These are phyloP conservation scores for Aspergillus sergii DNA, from an alignment of 2,329 filamentous ascomycete genomes.

Conservation along the genomic window DNA sequence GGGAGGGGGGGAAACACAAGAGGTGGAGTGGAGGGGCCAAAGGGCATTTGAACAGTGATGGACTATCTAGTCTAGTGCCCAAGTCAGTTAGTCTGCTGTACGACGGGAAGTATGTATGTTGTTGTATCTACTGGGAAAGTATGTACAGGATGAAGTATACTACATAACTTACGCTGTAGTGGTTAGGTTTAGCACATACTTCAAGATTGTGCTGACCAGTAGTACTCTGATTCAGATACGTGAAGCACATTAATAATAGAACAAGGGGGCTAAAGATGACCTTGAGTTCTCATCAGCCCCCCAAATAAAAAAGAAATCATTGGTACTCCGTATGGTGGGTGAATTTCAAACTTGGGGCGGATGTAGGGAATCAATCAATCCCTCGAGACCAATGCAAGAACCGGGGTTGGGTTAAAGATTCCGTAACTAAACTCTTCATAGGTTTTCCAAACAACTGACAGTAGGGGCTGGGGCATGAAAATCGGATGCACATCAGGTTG, in stretches of 20 bases:
- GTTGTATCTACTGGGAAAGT: neutral
- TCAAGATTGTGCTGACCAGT: neutral
- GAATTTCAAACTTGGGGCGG: neutral
- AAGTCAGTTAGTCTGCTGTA: neutral
- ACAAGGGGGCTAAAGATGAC: neutral
- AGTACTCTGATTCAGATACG: neutral
- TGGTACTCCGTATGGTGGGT: neutral
- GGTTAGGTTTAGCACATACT: neutral
- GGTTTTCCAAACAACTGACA: neutral
- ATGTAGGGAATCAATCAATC: neutral
- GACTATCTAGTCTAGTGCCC: neutral
- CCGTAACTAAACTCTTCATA: neutral
- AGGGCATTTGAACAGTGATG: neutral
- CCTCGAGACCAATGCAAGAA: neutral
- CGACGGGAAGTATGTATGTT: neutral
- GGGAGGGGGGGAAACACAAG: neutral
- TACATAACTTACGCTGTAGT: too few species aligned
- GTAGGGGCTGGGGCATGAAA: conserved; percentile 12
- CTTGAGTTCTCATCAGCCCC: too few species aligned
- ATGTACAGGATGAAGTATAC: neutral
- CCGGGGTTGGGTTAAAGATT: conserved; percentile 9
- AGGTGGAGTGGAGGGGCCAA: neutral
- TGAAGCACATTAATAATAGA: neutral
- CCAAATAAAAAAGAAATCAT: neutral
- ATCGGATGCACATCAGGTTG: conserved; percentile 12